Evolutionary conservation across 1,139 yeast genomes (phyloP).

Genomic region (Meyerozyma sp.): DNA sequence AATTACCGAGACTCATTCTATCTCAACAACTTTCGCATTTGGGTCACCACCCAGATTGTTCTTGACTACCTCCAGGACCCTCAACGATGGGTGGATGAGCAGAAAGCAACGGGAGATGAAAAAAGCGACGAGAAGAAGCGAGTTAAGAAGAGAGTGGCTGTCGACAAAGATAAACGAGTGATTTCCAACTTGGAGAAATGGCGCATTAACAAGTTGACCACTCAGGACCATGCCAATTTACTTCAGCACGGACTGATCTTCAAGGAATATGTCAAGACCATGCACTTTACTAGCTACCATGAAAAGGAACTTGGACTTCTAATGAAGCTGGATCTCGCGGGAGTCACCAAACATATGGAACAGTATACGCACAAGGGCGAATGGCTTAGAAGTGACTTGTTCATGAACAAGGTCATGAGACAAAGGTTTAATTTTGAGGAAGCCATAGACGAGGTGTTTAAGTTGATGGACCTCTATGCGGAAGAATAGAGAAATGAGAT

Average conservation of each 20-base stretch:
- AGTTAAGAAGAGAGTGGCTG: not conserved
- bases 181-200: constrained; percentile 17
- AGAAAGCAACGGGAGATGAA: not conserved
- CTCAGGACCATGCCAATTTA: constrained; percentile 25
- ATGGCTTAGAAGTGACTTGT: constrained; percentile 20
- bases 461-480: not conserved
- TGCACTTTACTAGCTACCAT: constrained; percentile 24
- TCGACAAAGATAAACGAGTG: constrained; percentile 7
- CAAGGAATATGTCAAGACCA: constrained; percentile 11
- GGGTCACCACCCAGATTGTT: constrained; percentile 24
- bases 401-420: constrained; percentile 14
- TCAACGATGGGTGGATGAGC: constrained; percentile 15
- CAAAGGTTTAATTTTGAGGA: not conserved
- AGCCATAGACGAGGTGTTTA: not conserved
- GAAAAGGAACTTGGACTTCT: constrained; percentile 18
- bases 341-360: constrained; percentile 6
- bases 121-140: not conserved
- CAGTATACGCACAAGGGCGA: not conserved
- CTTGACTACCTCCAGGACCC: constrained; percentile 24
- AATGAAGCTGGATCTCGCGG: constrained; percentile 3
- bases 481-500: not conserved
- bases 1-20: constrained; percentile 23
- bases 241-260: constrained; percentile 16
- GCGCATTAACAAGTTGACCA: constrained; percentile 16
- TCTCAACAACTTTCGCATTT: constrained; percentile 27